Evolutionary conservation across 2,329 filamentous ascomycete species (phyloP), one percentile per base, ranked within the genome.

Genomic region (Aspergillus sp.): DNA sequence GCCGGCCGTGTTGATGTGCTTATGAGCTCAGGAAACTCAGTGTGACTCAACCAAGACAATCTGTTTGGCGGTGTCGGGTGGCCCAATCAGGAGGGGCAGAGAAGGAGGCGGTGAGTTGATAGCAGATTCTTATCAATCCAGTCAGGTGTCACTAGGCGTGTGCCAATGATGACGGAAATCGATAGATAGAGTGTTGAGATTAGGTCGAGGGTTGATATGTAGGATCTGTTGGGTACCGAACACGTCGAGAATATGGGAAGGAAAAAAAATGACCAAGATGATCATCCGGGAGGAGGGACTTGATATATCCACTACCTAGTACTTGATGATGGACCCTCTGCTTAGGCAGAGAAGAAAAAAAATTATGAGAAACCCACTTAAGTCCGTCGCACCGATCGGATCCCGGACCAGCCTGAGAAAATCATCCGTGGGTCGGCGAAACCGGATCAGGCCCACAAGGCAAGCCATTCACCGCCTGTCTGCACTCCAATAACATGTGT

Each of bases 41-140:
- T 55, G 64, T 68, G 65, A 68, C 64, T 68, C 65, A 68, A 45
- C 67, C 65, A 68, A 45, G 51, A 32, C 32, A 41, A 50, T 56
- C 36, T 33, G 49, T 59, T 49, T 54, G 54, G 59, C 57, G 53
- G 52, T 51, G 22, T 30, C 48, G 50, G 52, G 51, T 57, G 55
- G 52, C 52, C 65, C 65, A 67, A 64, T 69, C 56, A 63, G 50
- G 49, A 14, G 49, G 52, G 56, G 38, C 42, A 26, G 48, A 22
- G 56, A 53, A 62, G 66, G 65, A 66, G 66, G 68, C 65, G 59
- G 59, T 60, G 54, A 52, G 26, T 26, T 30, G 26, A 30, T 30
- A 30, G 26, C 26, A 30, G 26, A 8, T 9, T 30, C 26, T 30
- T 30, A 30, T 30, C 26, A 11, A 30, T 30, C 26, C 26, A 30